A percentile compares a stretch with the other conserved stretches of the same genome.
These are phyloP conservation scores for Rhodotorula sp. DNA, from an alignment of 1,284 basidiomycete genomes.

Conservation along the genomic window DNA sequence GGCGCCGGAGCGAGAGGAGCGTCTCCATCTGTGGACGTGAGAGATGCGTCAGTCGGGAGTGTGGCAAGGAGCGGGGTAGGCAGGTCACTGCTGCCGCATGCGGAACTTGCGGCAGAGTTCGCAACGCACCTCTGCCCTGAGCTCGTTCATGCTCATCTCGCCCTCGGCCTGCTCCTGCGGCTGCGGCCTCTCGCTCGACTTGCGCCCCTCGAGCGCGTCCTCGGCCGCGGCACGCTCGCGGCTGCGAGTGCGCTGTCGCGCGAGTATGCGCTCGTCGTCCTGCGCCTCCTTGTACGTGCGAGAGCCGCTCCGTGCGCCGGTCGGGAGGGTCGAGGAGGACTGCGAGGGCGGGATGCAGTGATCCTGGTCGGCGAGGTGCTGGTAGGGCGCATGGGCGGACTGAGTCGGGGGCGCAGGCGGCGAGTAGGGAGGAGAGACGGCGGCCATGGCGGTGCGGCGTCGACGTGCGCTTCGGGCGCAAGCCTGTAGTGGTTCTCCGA, in stretches of 20 bases:
- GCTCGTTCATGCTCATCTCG: slow-evolving; percentile 22
- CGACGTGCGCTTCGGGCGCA: not conserved
- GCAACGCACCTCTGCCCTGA: slow-evolving; percentile 26
- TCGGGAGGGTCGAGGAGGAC: not conserved
- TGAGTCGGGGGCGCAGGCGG: not conserved
- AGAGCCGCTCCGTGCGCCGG: slow-evolving; percentile 7
- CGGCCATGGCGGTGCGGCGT: not conserved
- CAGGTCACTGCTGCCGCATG: too few relatives aligned
- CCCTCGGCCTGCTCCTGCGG: not conserved
- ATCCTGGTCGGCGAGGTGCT: slow-evolving; percentile 12
- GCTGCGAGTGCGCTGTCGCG: not conserved
- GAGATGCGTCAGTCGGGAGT: not conserved
- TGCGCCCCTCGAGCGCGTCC: slow-evolving; percentile 1
- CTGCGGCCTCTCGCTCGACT: not conserved
- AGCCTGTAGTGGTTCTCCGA: too few relatives aligned
- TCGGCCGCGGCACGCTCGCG: not conserved
- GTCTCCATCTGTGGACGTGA: slow-evolving; percentile 41
- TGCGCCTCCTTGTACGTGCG: slow-evolving; percentile 26
- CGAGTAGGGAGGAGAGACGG: not conserved
- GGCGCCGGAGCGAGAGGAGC: slow-evolving; percentile 39
- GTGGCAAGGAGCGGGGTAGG: too few relatives aligned
- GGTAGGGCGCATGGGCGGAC: not conserved
- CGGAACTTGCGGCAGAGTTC: too few relatives aligned
- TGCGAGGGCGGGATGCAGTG: slow-evolving; percentile 21
- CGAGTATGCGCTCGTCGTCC: slow-evolving; percentile 23